Evolutionary conservation across 768 basidiomycete species (phyloP).

Genomic region (Filobasidium wieringae): DNA sequence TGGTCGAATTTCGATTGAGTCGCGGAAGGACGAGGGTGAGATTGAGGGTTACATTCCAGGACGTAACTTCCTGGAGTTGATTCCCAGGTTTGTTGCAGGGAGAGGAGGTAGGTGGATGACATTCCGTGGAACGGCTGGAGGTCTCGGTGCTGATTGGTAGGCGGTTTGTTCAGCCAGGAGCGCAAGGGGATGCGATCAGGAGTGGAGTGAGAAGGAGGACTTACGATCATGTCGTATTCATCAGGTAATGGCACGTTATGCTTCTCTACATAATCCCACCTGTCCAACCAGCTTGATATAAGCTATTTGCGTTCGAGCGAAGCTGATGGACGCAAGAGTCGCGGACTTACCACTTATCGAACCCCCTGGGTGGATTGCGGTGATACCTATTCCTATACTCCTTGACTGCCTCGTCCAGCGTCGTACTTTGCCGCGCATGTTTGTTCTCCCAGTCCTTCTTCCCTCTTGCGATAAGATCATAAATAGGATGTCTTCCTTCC

Average conservation of each 20-base stretch:
- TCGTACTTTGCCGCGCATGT: slow-evolving; percentile 19
- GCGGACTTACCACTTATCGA: slow-evolving; percentile 25
- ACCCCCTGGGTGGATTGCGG: slow-evolving; percentile 28
- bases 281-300: not conserved
- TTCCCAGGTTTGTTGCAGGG: slow-evolving; percentile 16
- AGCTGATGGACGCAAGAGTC: not conserved
- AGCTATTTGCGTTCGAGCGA: no score
- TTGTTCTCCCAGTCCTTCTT: slow-evolving; percentile 26
- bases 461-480: slow-evolving; percentile 22
- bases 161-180: not conserved
- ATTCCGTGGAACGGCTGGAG: slow-evolving; percentile 32
- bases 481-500: slow-evolving; percentile 25
- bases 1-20: not conserved
- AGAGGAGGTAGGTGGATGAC: slow-evolving; percentile 15
- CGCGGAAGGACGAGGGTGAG: no score
- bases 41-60: slow-evolving; percentile 22
- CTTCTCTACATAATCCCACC: slow-evolving; percentile 4
- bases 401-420: slow-evolving; percentile 26
- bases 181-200: not conserved
- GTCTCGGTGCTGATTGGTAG: slow-evolving; percentile 21
- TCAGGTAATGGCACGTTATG: slow-evolving; percentile 27
- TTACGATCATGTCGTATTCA: slow-evolving; percentile 38
- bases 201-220: no score
- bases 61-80: slow-evolving; percentile 26
- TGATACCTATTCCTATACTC: slow-evolving; percentile 33